A percentile compares a stretch with the other conserved stretches of the same genome.
These are phyloP conservation scores for Cyanodermella asteris DNA, from an alignment of 2,329 filamentous ascomycete genomes.

Conservation along the genomic window DNA sequence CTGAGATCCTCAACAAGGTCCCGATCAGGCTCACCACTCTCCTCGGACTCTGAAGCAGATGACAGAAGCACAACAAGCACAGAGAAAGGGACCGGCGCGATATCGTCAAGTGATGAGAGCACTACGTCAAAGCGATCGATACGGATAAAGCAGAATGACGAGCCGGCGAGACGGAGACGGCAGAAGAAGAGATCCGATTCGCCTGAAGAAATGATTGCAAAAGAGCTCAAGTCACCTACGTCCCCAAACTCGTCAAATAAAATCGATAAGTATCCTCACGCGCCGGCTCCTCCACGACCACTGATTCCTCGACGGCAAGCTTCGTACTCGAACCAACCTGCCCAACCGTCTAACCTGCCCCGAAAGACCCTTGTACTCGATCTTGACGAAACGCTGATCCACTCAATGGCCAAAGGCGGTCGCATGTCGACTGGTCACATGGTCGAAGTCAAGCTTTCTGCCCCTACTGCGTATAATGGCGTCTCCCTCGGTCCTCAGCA, in stretches of 20 bases:
- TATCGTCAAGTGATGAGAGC: conserved; percentile 36
- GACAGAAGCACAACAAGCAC: conserved; percentile 33
- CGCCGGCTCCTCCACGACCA: conserved; percentile 70
- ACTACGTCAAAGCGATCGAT: conserved; percentile 57
- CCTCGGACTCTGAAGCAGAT: conserved; percentile 20
- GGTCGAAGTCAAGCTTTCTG: conserved; percentile 85
- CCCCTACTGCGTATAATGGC: conserved; percentile 43
- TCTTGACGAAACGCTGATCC: conserved; percentile 90
- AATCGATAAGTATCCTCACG: conserved; percentile 75
- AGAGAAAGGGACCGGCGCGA: conserved; percentile 35
- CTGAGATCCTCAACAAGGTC: too few relatives aligned
- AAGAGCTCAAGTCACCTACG: conserved; percentile 66
- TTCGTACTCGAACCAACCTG: conserved; percentile 51
- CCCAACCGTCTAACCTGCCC: conserved; percentile 26
- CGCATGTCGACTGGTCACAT: conserved; percentile 94
- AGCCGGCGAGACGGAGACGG: conserved; percentile 50
- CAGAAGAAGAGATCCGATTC: conserved; percentile 43
- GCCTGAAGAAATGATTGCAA: conserved; percentile 20
- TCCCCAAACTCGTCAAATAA: conserved; percentile 47
- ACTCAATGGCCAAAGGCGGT: conserved; percentile 92
- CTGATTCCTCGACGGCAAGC: conserved; percentile 75
- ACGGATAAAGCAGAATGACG: conserved; percentile 72
- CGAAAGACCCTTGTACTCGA: conserved; percentile 92
- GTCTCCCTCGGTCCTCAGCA: conserved; percentile 61
- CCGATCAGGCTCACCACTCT: conserved; percentile 27